These are phyloP conservation scores for Leishmania gerbilli DNA, from an alignment of 208 protist species.

Conservation along the genomic window DNA sequence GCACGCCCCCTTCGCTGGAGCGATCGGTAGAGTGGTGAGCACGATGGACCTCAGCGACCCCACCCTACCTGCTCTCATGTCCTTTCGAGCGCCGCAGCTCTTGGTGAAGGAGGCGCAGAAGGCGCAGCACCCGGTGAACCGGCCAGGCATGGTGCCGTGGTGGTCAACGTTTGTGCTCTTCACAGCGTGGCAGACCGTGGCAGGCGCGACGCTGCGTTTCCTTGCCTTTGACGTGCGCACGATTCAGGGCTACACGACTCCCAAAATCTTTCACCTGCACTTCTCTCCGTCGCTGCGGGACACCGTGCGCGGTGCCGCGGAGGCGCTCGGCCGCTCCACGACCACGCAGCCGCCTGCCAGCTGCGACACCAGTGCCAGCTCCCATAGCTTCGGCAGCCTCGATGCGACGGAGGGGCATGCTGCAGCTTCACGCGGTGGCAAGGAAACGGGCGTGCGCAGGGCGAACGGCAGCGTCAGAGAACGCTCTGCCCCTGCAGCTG, in stretches of 20 bases:
- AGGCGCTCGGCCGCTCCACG: background rate
- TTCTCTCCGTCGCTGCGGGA: slow-evolving; percentile 32
- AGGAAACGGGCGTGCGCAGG: background rate
- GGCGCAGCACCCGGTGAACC: slow-evolving; percentile 54
- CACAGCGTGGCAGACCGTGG: slow-evolving; percentile 61
- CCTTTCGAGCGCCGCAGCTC: slow-evolving; percentile 24
- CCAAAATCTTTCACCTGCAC: slow-evolving; percentile 66
- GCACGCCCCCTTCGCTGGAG: background rate
- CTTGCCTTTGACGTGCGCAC: slow-evolving; percentile 76
- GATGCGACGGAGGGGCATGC: background rate
- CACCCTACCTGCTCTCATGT: slow-evolving; percentile 6
- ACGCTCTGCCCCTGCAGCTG: background rate
- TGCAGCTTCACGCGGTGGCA: background rate
- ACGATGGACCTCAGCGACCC: background rate
- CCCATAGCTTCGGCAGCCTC: background rate
- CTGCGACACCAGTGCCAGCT: background rate
- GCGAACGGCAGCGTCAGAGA: background rate
- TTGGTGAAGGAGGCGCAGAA: slow-evolving; percentile 31
- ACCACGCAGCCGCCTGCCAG: background rate
- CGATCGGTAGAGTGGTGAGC: background rate
- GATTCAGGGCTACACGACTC: slow-evolving; percentile 41
- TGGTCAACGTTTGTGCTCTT: slow-evolving; percentile 76
- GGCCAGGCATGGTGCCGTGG: slow-evolving; percentile 83
- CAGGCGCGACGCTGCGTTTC: slow-evolving; percentile 58
- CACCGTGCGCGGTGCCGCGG: slow-evolving; percentile 4